Conservation (phyloP, 139 green algal genomes). For the Raphidocelis subcapitata region DNA sequence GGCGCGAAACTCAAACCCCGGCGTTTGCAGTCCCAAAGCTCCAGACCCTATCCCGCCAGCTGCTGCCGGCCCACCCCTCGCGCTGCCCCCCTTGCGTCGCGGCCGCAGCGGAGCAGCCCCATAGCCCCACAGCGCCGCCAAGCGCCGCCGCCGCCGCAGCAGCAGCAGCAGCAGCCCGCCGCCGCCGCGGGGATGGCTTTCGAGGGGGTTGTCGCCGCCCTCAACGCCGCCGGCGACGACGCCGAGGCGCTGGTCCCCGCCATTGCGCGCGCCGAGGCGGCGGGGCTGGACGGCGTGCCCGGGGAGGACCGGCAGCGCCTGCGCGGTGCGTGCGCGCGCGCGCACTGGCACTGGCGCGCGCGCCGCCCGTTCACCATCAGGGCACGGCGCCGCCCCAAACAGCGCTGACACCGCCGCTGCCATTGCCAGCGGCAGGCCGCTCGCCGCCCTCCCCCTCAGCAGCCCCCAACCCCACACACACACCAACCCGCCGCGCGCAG, state of each 20-base stretch:
- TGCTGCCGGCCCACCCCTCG: no score
- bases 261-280: conserved; percentile 45
- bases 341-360: neutral
- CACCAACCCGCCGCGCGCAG: conserved; percentile 35
- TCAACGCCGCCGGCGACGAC: conserved; percentile 70
- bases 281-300: conserved; percentile 69
- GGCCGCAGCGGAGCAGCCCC: no score
- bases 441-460: no score
- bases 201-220: conserved; percentile 28
- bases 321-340: conserved; percentile 46
- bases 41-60: no score
- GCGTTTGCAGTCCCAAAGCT: no score
- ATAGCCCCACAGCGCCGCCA: no score
- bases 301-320: conserved; percentile 82
- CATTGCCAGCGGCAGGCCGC: neutral
- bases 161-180: no score
- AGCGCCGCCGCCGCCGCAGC: no score
- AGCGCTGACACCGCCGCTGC: neutral
- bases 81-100: no score
- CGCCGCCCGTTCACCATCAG: neutral
- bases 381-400: neutral
- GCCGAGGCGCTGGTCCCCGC: conserved; percentile 59
- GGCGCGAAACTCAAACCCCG: no score
- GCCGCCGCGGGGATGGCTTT: no score
- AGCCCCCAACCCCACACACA: neutral